Evolutionary conservation across 345 rosid species (phyloP).

Genomic region (Laguncularia racemosa): DNA sequence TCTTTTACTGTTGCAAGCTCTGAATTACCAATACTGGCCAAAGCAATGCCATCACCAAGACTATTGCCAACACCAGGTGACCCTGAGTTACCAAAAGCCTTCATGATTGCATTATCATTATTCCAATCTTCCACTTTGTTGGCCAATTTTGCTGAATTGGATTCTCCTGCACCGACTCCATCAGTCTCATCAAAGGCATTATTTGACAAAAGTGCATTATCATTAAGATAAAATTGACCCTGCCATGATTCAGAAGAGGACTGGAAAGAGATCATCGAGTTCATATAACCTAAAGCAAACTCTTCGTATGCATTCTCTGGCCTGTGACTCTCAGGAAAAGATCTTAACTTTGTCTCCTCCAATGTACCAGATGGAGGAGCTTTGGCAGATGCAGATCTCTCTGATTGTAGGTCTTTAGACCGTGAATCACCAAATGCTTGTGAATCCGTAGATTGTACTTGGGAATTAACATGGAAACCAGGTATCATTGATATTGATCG

Average conservation of each 20-base stretch:
- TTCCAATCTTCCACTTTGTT: slow-evolving; percentile 5
- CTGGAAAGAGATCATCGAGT: no score
- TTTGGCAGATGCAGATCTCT: slow-evolving; percentile 17
- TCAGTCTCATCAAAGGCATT: slow-evolving; percentile 11
- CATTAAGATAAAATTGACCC: no score
- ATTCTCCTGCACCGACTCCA: slow-evolving; percentile 26
- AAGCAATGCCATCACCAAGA: slow-evolving; percentile 14
- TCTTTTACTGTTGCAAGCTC: slow-evolving; percentile 21
- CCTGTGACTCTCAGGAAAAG: slow-evolving; percentile 14
- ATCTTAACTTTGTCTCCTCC: slow-evolving; percentile 23
- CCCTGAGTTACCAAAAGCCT: slow-evolving; percentile 14
- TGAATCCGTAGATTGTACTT: slow-evolving; percentile 32
- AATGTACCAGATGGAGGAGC: slow-evolving; percentile 20
- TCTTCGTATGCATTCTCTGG: slow-evolving; percentile 4
- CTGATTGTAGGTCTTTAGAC: slow-evolving; percentile 18
- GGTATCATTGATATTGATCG: slow-evolving; percentile 89
- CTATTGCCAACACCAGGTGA: slow-evolving; percentile 13
- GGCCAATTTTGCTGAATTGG: slow-evolving; percentile 17
- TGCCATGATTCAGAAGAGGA: no score
- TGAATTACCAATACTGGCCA: slow-evolving; percentile 10
- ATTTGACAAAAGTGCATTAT: no score
- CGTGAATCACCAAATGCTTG: slow-evolving; percentile 32
- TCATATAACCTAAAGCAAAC: background rate
- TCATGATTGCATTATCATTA: slow-evolving; percentile 12
- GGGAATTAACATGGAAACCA: slow-evolving; percentile 47